phyloP scores from a whole-genome alignment of 140 eudicot genomes.

The Anethum foeniculum region DNA sequence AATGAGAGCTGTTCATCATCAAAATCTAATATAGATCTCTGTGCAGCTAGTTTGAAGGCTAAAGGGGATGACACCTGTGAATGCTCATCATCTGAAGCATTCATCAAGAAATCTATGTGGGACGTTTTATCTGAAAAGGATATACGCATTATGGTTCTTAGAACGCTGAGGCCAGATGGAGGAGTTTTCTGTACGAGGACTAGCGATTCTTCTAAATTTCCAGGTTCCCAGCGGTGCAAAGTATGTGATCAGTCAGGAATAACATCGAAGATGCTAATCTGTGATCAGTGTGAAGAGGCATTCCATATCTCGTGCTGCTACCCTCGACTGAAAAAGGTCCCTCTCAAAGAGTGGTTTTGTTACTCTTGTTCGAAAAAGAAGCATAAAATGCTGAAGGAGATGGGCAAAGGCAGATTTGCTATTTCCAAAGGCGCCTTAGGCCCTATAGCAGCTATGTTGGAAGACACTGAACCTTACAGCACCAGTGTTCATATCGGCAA shows the following conservation, averaged over 20 bases:
- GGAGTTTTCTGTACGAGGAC: conserved; percentile 10
- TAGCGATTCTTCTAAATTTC: conserved; percentile 18
- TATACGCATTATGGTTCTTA: conserved; percentile 40
- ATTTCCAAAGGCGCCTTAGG: conserved; percentile 32
- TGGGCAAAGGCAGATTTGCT: conserved; percentile 17
- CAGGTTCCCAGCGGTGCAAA: conserved; percentile 29
- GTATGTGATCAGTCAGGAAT: conserved; percentile 37
- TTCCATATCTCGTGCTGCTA: conserved; percentile 69
- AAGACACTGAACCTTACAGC: conserved; percentile 34
- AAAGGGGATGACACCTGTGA: conserved; percentile 64
- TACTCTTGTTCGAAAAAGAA: conserved; percentile 56
- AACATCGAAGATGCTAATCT: conserved; percentile 56
- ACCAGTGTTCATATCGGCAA: conserved; percentile 65
- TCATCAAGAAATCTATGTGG: conserved; percentile 14
- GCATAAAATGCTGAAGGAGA: conserved; percentile 32
- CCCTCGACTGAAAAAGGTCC: conserved; percentile 41
- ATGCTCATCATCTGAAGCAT: conserved; percentile 73
- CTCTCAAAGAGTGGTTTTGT: conserved; percentile 77
- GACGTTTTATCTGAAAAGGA: conserved; percentile 38
- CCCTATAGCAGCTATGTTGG: conserved; percentile 47
- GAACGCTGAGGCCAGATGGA: conserved; percentile 41
- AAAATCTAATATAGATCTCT: conserved; percentile 43
- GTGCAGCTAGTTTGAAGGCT: conserved; percentile 39
- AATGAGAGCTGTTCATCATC: conserved; percentile 70
- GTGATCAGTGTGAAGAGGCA: conserved; percentile 77